Evolutionary conservation across 106 monocot species (phyloP).

Genomic region (Triglochin maritima): DNA sequence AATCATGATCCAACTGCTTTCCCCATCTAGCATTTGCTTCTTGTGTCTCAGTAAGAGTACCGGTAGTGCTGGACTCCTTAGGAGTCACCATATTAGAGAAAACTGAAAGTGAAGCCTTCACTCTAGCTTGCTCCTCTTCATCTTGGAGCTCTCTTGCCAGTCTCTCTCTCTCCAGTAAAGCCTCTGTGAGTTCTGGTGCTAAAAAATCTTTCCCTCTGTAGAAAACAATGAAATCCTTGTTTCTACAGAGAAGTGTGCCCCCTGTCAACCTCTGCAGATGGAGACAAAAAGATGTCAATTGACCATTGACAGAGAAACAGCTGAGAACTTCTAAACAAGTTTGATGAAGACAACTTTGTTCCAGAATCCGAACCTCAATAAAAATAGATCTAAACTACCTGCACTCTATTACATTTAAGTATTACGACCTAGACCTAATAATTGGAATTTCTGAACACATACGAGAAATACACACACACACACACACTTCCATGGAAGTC

Average conservation of each 20-base stretch:
- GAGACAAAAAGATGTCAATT: constrained; percentile 6
- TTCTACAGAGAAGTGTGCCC: constrained; percentile 77
- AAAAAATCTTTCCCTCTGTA: constrained; percentile 95
- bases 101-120: constrained; percentile 50
- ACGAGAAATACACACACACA: too few species aligned
- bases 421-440: too few species aligned
- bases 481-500: too few species aligned
- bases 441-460: too few species aligned
- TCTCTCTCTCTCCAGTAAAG: constrained; percentile 78
- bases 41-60: constrained; percentile 82
- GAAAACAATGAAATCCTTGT: constrained; percentile 87
- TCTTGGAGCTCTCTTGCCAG: constrained; percentile 77
- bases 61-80: constrained; percentile 39
- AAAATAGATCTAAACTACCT: too few species aligned
- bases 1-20: constrained; percentile 44
- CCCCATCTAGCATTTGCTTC: constrained; percentile 79
- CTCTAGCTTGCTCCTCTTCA: constrained; percentile 78
- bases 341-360: too few species aligned
- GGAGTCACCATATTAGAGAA: constrained; percentile 23
- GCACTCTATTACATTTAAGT: too few species aligned
- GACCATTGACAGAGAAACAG: not conserved
- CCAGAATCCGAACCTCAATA: too few species aligned
- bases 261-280: constrained; percentile 83
- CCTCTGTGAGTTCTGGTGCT: constrained; percentile 60
- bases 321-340: too few species aligned